Base-by-base conservation (phyloP, 257 asterid genomes). In the Avicennia marina region DNA sequence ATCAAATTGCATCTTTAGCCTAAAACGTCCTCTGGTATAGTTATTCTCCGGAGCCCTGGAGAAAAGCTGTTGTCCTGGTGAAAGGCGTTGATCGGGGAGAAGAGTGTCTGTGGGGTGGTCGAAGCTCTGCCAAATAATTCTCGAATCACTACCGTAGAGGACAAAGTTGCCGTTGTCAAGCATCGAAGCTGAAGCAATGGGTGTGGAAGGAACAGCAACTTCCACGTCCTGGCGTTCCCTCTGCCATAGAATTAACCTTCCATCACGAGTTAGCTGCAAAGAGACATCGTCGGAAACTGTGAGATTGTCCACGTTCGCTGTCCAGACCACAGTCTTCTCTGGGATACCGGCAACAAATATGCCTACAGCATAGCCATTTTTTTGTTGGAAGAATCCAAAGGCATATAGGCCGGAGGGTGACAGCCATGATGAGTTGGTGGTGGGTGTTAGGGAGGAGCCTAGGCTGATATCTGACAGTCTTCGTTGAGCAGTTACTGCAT, bases 71-170 rank as follows among this genome's bases (percentile, higher is more conserved):
- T 7, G 33, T 4, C 3, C 13, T 36, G 13, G 1, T 1, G 58
- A 11, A 1, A 78, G 58, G 7, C 16, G 47, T 46, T 70, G 77
- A 1, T 60, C 63, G 0, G 66, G 66, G 29, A 73, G 56, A 19
- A 85, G 70, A 0, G 85, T 67, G 65, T 78, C 58, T 0, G 84
- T 81, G 1, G 84, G 89, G 56, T 64, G 1, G 16, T 72, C 83
- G 20, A 74, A 79, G 71, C 87, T 84, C 71, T 68, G 85, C 94
- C 94, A 36, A 11, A 36, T 12, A 36, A 36, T 12, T 2, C 12
- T 36, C 10, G 41, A 36, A 36, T 36, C 10, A 11, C 13, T 11
- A 11, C 41, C 41, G 13, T 36, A 36, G 13, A 46, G 53, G 27
- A 46, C 53, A 25, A 46, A 46, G 27, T 46, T 46, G 53, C 53